Evolutionary conservation across 495 filamentous ascomycete species (phyloP), one percentile per base, ranked within the genome.

Genomic region (Daldinia decipiens): DNA sequence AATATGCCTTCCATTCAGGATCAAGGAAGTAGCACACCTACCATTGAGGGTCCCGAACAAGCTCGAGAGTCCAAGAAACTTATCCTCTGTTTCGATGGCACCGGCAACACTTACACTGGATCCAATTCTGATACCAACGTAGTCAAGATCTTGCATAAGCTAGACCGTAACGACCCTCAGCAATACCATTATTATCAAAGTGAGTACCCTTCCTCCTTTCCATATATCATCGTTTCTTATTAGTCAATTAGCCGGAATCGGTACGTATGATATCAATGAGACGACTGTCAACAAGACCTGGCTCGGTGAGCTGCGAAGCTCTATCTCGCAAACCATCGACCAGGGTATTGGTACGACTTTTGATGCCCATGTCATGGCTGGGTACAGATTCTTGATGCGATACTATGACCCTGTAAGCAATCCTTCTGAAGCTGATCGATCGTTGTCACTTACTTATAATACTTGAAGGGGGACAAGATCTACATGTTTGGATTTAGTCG

Each of bases 401-500:
- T 83, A 82, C 57, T 76, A 76, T 38, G 74, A 76, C 21, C 61
- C 71, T 50, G 74, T 76, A 40, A 69, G 74, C 43, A 29, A 63
- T 4, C 21, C 27, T 13, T 36, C 34, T 1, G 34, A 36, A 11
- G 12, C 34, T 13, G 13, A 36, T 36, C 3, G 3, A 36, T 34
- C 0, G 17, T n/a, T 53, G 9, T 36, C 24, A 50, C 68, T 76
- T 19, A 76, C 53, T 17, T 43, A 5, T 11, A 55, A 12, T 32
- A 60, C 3, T 19, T 24, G 7, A 57, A 73, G 26, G 82, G 78
- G 5, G 76, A 82, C 32, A 74, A 75, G 38, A 83, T 86, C 53
- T 84, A 84, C 65, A 79, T 86, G 67, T 84, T 86, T 59, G 83
- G 83, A 32, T 85, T 85, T 62, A 81, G 79, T 2, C 80, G 83